phyloP scores from a whole-genome alignment of 768 basidiomycete species.

The Zangia roseola region DNA sequence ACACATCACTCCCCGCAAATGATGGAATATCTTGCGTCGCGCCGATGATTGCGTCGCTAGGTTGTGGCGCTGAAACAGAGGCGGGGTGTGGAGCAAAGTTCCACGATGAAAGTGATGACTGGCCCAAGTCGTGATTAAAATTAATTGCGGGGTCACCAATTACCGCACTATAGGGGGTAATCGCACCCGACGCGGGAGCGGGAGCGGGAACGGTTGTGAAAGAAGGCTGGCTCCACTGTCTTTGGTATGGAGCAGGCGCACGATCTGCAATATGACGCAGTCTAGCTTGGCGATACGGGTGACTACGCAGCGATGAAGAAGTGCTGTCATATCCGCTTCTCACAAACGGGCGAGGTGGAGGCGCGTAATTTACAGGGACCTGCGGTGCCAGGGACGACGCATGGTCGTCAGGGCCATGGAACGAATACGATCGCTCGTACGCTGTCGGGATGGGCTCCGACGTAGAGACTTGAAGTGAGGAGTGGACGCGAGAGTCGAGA shows the following conservation, averaged over 20 bases:
- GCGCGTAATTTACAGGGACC: slow-evolving; percentile 1
- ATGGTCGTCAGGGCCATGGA: neutral
- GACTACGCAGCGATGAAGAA: slow-evolving; percentile 2
- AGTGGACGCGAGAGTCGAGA: neutral
- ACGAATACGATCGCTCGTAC: slow-evolving; percentile 6
- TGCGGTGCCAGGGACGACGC: slow-evolving; percentile 1
- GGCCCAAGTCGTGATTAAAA: neutral
- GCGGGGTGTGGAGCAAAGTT: neutral
- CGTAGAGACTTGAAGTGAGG: neutral
- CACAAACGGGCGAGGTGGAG: slow-evolving; percentile 2
- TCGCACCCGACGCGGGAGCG: neutral
- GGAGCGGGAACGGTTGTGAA: neutral
- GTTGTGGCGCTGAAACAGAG: slow-evolving; percentile 1
- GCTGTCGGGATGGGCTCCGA: neutral
- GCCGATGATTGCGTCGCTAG: neutral
- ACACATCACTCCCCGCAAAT: neutral
- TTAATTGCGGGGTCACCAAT: neutral
- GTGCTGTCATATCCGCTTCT: slow-evolving; percentile 6
- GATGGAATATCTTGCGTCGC: slow-evolving; percentile 3
- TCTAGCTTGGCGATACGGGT: slow-evolving; percentile 19
- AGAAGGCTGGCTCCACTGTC: neutral
- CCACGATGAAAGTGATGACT: neutral
- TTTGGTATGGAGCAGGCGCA: slow-evolving; percentile 2
- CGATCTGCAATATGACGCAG: slow-evolving; percentile 18
- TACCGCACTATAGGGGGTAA: neutral